phyloP scores from a whole-genome alignment of 2,329 filamentous ascomycete species.

The Cytospora leucostoma region DNA sequence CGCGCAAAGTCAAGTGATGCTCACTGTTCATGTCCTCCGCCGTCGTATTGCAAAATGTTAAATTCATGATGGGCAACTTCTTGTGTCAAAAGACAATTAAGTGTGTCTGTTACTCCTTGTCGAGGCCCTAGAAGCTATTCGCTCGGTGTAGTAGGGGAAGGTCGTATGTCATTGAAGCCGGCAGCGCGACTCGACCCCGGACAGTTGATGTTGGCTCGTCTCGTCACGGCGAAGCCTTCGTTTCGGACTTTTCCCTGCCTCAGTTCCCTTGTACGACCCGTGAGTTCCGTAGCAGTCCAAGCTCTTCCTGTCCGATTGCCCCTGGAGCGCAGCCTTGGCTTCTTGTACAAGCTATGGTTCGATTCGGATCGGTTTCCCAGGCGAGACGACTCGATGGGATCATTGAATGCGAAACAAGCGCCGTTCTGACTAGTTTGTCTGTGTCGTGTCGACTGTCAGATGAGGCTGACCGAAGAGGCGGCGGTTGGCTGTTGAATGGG shows the following conservation, averaged over 20 bases:
- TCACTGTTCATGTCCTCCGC: constrained; percentile 31
- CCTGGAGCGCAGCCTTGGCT: background rate
- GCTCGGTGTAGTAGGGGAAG: constrained; percentile 8
- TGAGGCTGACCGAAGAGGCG: background rate
- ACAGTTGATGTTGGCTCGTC: constrained; percentile 2
- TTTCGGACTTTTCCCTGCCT: background rate
- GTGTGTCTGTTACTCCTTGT: constrained; percentile 2
- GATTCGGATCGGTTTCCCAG: background rate
- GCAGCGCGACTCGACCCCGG: background rate
- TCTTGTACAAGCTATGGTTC: background rate
- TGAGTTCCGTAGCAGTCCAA: background rate
- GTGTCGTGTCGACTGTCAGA: background rate
- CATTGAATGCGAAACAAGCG: background rate
- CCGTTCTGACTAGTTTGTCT: constrained; percentile 7
- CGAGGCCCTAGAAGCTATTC: constrained; percentile 1
- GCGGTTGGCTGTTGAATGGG: background rate
- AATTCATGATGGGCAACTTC: constrained; percentile 20
- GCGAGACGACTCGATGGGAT: background rate
- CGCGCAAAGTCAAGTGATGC: constrained; percentile 13
- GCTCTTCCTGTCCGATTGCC: constrained; percentile 6
- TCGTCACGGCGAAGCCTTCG: constrained; percentile 3
- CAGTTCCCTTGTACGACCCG: background rate
- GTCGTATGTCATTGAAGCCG: background rate
- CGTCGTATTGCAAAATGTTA: constrained; percentile 26
- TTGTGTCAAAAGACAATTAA: constrained; percentile 18